Evolutionary conservation across 257 asterid genomes (phyloP), one percentile per base, ranked within the genome.

Genomic region (Penstemon newberryi): DNA sequence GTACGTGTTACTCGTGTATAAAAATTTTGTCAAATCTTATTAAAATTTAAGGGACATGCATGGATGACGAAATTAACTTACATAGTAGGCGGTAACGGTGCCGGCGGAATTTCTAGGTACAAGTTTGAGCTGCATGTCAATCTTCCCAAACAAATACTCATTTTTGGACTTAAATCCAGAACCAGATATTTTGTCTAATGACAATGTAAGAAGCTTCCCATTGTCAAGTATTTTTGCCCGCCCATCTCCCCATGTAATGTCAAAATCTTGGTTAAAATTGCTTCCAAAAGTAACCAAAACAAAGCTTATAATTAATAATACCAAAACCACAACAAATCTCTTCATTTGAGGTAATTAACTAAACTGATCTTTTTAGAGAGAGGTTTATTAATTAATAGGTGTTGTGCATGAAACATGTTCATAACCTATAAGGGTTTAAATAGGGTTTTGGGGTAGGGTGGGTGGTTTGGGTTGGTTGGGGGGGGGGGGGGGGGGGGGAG

Each of bases 61-160:
- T 25, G 33, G 33, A 25, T 25, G 33, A 25, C 2, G 33, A 25
- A 25, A 1, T 25, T 25, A 42, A 64, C 83, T 75, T 64, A 82
- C 86, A 13, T 82, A 82, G 53, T 76, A 82, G n/a, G 86, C 52
- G 0, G 86, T 78, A 47, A 78, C 86, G 0, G 88, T 80, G 80
- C 85, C 88, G 5, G 88, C 85, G n/a, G 88, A 83, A 70, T 83
- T 83, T 5, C 84, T 82, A 1, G 85, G 82, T 10, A 83, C 86
- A 44, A 83, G 86, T 73, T 78, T 83, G 40, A 83, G 42, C 51
- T 80, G 82, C 77, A 80, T 73, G 75, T 83, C 86, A 8, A 81
- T 76, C 50, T 78, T 81, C 47, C 86, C 89, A 56, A 71, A 81
- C 72, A 84, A 12, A 54, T 74, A 81, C 55, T 84, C 78, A 2